These are phyloP conservation scores for Suillus sp. DNA, from an alignment of 768 basidiomycete species.

Conservation along the genomic window DNA sequence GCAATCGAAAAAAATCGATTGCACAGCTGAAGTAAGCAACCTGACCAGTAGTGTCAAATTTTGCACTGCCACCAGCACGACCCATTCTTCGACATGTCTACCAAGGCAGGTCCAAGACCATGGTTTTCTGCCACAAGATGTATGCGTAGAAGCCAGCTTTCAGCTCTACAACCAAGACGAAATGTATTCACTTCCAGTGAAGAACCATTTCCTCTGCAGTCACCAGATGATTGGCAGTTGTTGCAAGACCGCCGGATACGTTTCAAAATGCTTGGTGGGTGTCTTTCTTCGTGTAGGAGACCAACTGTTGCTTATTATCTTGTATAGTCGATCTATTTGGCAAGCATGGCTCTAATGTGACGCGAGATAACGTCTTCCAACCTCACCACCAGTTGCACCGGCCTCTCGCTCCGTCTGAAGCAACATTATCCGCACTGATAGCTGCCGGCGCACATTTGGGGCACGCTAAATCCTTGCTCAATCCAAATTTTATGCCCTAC, in stretches of 20 bases:
- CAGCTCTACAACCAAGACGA: background rate
- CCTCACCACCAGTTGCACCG: constrained; percentile 70
- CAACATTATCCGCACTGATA: constrained; percentile 86
- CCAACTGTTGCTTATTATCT: constrained; percentile 16
- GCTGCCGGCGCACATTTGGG: constrained; percentile 95
- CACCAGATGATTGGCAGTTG: constrained; percentile 63
- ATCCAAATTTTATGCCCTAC: constrained; percentile 88
- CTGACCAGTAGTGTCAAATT: constrained; percentile 23
- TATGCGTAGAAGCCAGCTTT: constrained; percentile 17
- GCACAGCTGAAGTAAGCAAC: constrained; percentile 56
- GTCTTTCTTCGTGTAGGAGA: constrained; percentile 22
- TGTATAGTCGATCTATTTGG: constrained; percentile 60
- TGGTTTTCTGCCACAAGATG: constrained; percentile 28
- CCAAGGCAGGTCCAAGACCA: constrained; percentile 23
- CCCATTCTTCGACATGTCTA: constrained; percentile 28
- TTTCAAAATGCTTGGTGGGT: constrained; percentile 55
- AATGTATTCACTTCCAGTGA: constrained; percentile 9
- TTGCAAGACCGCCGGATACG: constrained; percentile 63
- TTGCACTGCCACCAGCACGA: constrained; percentile 34
- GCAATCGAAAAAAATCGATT: constrained; percentile 44
- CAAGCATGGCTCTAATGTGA: constrained; percentile 78
- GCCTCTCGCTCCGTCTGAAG: constrained; percentile 57
- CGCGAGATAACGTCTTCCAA: constrained; percentile 65
- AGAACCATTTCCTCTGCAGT: constrained; percentile 38
- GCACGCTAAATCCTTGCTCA: constrained; percentile 80